Percentiles rank a stretch among this genome's conserved stretches.
phyloP scores from a whole-genome alignment of 371 early-diverging fungal species.

The Actinomucor elegans region DNA sequence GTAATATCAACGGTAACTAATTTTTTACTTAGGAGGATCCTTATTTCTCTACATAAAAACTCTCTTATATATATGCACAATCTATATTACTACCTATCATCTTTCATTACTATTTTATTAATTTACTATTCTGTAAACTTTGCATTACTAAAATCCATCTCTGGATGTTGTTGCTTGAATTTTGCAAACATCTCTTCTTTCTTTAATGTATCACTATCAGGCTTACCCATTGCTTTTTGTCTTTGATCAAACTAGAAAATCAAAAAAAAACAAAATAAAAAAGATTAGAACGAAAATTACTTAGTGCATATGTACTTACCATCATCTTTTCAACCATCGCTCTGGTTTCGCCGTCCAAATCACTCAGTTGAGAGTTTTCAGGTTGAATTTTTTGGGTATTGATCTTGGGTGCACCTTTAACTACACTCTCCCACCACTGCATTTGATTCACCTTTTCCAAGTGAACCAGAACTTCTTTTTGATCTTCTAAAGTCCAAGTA shows the following conservation, averaged over 20 bases:
- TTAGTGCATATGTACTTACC: slow-evolving; percentile 35
- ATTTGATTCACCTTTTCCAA: slow-evolving; percentile 81
- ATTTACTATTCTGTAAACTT: slow-evolving; percentile 16
- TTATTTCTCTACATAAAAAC: slow-evolving; percentile 4
- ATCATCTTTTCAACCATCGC: slow-evolving; percentile 88
- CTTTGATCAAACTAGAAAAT: slow-evolving; percentile 82
- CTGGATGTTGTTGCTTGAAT: slow-evolving; percentile 68
- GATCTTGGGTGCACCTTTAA: slow-evolving; percentile 78
- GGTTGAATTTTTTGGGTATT: slow-evolving; percentile 91
- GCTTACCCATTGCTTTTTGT: slow-evolving; percentile 81
- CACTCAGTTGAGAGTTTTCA: slow-evolving; percentile 85
- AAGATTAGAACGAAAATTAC: neutral
- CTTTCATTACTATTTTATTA: neutral
- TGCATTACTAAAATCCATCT: slow-evolving; percentile 51
- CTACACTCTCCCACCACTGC: slow-evolving; percentile 93
- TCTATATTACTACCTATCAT: too few relatives aligned
- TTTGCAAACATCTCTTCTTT: slow-evolving; percentile 78
- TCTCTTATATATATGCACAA: too few relatives aligned
- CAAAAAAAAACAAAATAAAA: neutral
- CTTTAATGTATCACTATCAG: slow-evolving; percentile 81
- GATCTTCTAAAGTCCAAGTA: slow-evolving; percentile 82
- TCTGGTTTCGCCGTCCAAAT: slow-evolving; percentile 90
- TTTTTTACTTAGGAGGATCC: slow-evolving; percentile 12
- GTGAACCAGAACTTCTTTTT: slow-evolving; percentile 73
- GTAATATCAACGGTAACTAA: neutral